phyloP scores from a whole-genome alignment of 2,329 filamentous ascomycete genomes.

The Colletotrichum cuscutae region DNA sequence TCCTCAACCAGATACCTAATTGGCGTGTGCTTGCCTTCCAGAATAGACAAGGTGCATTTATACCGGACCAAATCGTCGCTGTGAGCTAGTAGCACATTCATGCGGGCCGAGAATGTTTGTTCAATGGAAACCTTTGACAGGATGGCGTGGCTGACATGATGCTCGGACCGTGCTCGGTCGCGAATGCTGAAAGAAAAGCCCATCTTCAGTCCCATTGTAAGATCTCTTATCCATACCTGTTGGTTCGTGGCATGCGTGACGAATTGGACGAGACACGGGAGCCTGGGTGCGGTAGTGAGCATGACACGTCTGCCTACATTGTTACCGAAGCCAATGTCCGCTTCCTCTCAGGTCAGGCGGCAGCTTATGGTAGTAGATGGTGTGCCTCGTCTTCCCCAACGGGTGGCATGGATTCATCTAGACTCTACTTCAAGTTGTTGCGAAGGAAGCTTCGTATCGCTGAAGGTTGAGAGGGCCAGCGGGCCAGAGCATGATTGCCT shows the following conservation, averaged over 20 bases:
- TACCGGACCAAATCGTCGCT: background rate
- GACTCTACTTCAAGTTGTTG: background rate
- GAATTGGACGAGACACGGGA: background rate
- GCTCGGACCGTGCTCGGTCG: slow-evolving; percentile 9
- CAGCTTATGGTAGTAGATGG: background rate
- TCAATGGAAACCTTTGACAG: background rate
- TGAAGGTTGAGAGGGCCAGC: slow-evolving; percentile 78
- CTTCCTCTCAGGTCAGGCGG: slow-evolving; percentile 4
- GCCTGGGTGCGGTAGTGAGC: slow-evolving; percentile 13
- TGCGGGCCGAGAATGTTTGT: background rate
- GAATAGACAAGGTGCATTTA: slow-evolving; percentile 25
- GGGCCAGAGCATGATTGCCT: slow-evolving; percentile 82
- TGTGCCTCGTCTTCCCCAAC: background rate
- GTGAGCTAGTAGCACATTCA: background rate
- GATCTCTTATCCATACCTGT: background rate
- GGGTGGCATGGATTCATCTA: background rate
- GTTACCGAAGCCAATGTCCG: background rate
- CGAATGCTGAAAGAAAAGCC: background rate
- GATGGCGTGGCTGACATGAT: background rate
- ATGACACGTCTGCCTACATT: slow-evolving; percentile 25
- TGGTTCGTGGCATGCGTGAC: background rate
- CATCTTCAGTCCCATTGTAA: background rate
- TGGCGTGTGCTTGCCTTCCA: slow-evolving; percentile 5
- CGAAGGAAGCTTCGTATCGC: slow-evolving; percentile 33
- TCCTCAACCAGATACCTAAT: slow-evolving; percentile 15